Evolutionary conservation across 306 rosid species (phyloP), one percentile per base, ranked within the genome.

Genomic region (Alnus rubra): DNA sequence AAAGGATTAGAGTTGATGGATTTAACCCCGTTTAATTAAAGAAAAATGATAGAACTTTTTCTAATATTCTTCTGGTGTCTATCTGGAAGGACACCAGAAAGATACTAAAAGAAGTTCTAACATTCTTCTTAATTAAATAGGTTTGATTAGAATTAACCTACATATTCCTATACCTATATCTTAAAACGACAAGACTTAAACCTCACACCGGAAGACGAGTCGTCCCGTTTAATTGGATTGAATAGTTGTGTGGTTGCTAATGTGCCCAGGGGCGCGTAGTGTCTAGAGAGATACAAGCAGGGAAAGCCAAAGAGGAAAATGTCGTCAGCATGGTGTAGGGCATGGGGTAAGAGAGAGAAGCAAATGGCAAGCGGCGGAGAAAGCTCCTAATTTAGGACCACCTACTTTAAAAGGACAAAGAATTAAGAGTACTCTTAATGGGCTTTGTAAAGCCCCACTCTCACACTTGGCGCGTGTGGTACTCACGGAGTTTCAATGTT

Each of bases 281-380:
- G 81, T 81, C 31, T 83, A 58, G 30, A n/a, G 42, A 69, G 70
- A 39, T 58, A 70, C 2, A 15, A 37, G 81, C 15, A 52, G 48
- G 44, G 58, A 64, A 76, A 47, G 76, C 48, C 78, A 11, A 79
- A 9, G 67, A 23, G 33, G 18, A 4, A 10, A 50, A 35, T 86
- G 90, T 84, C 80, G 77, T 78, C 79, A 85, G 73, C 48, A 54
- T 28, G 53, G 80, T 76, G 92, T 74, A 76, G 86, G 79, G 81
- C 71, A 78, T 51, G 47, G 86, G 44, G 69, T 76, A 39, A 68
- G 79, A 53, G 71, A 4, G 45, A 42, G 76, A 79, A 12, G 75
- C 84, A 79, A 81, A 75, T 87, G 85, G 89, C 83, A 85, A 89
- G 87, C 88, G 90, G 91, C 93, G 88, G 90, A 86, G 88, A 87